Base-by-base conservation (phyloP, 2,329 filamentous ascomycete genomes). In the Cordyceps militaris region DNA sequence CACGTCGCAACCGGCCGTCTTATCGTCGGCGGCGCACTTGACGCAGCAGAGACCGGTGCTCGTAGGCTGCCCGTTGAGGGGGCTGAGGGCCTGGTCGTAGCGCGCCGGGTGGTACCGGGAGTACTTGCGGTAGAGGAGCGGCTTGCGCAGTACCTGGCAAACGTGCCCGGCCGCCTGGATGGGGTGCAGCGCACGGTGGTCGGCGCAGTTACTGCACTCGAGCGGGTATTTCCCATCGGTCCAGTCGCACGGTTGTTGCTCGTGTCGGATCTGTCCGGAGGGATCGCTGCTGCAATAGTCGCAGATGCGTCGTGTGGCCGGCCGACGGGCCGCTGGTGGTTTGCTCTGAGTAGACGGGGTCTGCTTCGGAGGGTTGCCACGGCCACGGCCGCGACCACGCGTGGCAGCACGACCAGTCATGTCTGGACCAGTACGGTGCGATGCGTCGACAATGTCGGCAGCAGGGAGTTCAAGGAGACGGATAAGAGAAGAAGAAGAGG, bases 201-300 rank as follows among this genome's bases (percentile, higher is more conserved):
- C 62, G 43, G 66, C 61, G 50, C 66, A 68, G 60, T 65, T 67
- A 36, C 55, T 58, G 57, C 66, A 68, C 36, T 67, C 66, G 5
- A 65, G 40, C 47, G 57, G 60, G 8, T 56, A 56, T 1, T n/a
- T 48, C n/a, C 53, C 28, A 43, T 36, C 55, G 14, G 11, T 3
- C 48, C 43, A 59, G 53, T 66, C 55, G 50, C 65, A 66, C 7
- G 60, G 56, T 1, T 23, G 43, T 10, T 7, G 4, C 13, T 19
- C 47, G 28, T 56, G 43, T 53, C 61, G 60, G 23, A 19, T 34
- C n/a, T 16, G 16, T 2, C 62, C 60, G 1, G 11, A 19, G 3
- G 55, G 53, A 23, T 65, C 24, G 6, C 9, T 28, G 4, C 36
- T 23, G 56, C 64, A 66, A 28, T 62, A 63, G 40, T 53, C 10